A percentile compares a stretch with the other conserved stretches of the same genome.
Evolutionary conservation across 139 green algal species (phyloP).

Genomic region (Coelastrella sp.): DNA sequence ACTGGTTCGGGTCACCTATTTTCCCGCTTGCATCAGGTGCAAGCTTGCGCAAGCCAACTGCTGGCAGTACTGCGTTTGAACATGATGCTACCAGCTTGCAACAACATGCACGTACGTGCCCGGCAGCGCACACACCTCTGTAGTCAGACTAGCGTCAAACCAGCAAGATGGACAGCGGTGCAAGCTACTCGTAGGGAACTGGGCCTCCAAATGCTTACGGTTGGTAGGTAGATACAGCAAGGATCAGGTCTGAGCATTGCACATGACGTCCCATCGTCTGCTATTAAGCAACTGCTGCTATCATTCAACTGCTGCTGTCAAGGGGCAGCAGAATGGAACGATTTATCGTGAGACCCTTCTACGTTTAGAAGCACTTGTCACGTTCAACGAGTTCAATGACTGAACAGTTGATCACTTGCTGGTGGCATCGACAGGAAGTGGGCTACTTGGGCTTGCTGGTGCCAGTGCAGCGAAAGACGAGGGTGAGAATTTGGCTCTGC

Average conservation of each 20-base stretch:
- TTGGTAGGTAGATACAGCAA: not conserved
- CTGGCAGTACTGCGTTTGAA: not conserved
- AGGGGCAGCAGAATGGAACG: too few species aligned
- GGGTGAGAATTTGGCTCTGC: not conserved
- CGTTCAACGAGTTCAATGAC: too few species aligned
- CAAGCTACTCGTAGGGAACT: not conserved
- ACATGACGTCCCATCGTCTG: too few species aligned
- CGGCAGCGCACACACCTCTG: not conserved
- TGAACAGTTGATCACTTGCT: not conserved
- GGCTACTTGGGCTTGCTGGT: not conserved
- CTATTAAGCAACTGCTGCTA: too few species aligned
- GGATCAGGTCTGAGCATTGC: too few species aligned
- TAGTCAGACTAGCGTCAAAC: not conserved
- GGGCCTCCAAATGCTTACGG: not conserved
- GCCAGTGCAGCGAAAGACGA: not conserved
- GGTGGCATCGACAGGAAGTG: not conserved
- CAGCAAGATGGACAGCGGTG: not conserved
- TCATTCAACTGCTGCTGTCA: too few species aligned
- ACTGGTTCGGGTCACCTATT: not conserved
- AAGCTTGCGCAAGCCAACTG: not conserved
- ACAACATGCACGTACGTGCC: not conserved
- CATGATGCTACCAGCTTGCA: not conserved
- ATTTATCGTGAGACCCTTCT: too few species aligned
- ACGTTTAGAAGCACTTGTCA: too few species aligned
- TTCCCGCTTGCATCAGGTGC: not conserved